Evolutionary conservation across 257 asterid species (phyloP), one percentile per base, ranked within the genome.

Genomic region (Solanum verrucosum): DNA sequence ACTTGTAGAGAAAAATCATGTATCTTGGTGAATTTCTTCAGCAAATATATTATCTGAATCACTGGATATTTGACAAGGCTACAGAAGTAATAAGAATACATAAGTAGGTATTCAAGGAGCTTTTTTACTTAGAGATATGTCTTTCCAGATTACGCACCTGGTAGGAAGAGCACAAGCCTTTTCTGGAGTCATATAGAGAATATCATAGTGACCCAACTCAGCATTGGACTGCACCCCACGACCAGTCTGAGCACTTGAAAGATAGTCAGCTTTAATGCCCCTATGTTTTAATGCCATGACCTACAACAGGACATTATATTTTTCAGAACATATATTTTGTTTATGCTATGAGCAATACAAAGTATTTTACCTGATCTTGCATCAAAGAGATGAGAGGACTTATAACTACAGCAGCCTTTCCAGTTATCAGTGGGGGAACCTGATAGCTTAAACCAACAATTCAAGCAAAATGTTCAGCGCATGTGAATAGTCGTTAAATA

Each of bases 371-470:
- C 98, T 96, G 98, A 88, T 96, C 99, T 92, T 94, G 99, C 99
- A 96, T 96, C 90, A 96, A 87, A 89, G 99, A 96, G 88, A 96
- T 92, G 46, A 96, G 98, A 74, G 99, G 98, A 88, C 98, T 96
- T 87, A 95, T 93, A 8, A 95, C 96, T 7, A 95, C 89, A 85
- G 99, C 97, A n/a, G 97, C 93, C 94, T 96, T 95, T 79, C 92
- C 89, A 25, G 93, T 85, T 86, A 95, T 83, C 93, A 96, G 89
- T 40, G 99, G 98, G 11, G 98, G 99, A 88, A 95, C 94, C 93
- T 96, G 98, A 89, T 96, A 96, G 93, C 98, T 96, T 90, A 75
- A 93, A 81, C 59, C 89, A 49, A 75, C 35, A 86, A 87, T 27
- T 29, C 56, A 23, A 75, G 85, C 29, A 81, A 81, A 81, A 81